Conservation (phyloP, 352 stramenopile species). For the Phytophthora pisi region DNA sequence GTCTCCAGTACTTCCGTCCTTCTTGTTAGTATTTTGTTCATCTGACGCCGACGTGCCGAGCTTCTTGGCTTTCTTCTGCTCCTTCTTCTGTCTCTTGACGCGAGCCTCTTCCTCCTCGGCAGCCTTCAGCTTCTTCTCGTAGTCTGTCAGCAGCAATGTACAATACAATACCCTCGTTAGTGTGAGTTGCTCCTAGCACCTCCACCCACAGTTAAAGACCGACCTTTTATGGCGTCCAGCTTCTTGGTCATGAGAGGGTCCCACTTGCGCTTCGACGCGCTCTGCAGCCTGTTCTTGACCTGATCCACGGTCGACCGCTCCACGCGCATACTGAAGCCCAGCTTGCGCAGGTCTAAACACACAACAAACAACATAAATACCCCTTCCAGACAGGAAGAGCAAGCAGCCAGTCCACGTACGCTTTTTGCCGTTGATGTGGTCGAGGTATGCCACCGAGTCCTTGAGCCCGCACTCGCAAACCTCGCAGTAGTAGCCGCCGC, state of each 20-base stretch:
- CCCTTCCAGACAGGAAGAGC: too few relatives aligned
- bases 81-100: constrained; percentile 75
- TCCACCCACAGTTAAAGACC: constrained; percentile 14
- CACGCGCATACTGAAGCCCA: constrained; percentile 93
- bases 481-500: constrained; percentile 92
- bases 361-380: too few relatives aligned
- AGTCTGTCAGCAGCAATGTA: constrained; percentile 45
- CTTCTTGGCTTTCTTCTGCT: constrained; percentile 79
- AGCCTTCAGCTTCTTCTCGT: constrained; percentile 86
- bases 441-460: constrained; percentile 93
- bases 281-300: constrained; percentile 89
- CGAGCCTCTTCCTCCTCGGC: constrained; percentile 69
- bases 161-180: too few relatives aligned
- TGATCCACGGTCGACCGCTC: constrained; percentile 87
- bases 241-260: constrained; percentile 85
- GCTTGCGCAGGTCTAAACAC: constrained; percentile 72
- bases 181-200: too few relatives aligned
- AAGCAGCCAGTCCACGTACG: constrained; percentile 51
- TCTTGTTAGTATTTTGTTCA: constrained; percentile 4
- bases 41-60: constrained; percentile 18
- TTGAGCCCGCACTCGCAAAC: constrained; percentile 93
- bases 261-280: constrained; percentile 82
- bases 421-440: constrained; percentile 96
- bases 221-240: constrained; percentile 77
- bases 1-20: constrained; percentile 5